A percentile compares a stretch with the other conserved stretches of the same genome.
Evolutionary conservation across 1,284 basidiomycete species (phyloP).

Genomic region (Pisolithus thermaeus): DNA sequence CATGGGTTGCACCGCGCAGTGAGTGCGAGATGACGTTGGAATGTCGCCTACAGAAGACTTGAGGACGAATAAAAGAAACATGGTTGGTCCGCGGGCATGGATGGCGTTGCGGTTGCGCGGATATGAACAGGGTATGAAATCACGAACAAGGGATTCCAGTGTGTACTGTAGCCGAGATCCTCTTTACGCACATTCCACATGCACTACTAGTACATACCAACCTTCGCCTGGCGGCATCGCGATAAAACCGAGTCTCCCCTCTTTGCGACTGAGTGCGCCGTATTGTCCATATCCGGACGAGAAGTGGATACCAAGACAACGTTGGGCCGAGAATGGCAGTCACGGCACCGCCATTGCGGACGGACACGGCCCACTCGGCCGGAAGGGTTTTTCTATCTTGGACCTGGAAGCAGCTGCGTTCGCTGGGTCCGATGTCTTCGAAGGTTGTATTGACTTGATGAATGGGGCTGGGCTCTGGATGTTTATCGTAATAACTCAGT

Average conservation of each 20-base stretch:
- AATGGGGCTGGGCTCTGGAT: slow-evolving; percentile 4
- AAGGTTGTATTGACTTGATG: too few relatives aligned
- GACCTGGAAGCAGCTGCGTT: background rate
- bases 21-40: too few relatives aligned
- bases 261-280: too few relatives aligned
- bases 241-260: too few relatives aligned
- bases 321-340: background rate
- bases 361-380: background rate
- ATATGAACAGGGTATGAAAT: slow-evolving; percentile 1
- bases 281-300: background rate
- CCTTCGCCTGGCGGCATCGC: too few relatives aligned
- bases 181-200: background rate
- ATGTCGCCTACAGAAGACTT: too few relatives aligned
- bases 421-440: background rate
- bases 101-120: background rate
- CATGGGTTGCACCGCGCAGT: too few relatives aligned
- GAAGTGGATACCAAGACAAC: background rate
- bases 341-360: background rate
- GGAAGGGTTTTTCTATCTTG: background rate
- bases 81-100: background rate
- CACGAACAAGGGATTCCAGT: background rate
- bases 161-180: background rate
- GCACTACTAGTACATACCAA: background rate
- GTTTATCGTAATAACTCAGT: slow-evolving; percentile 32
- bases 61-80: background rate